Conservation (phyloP, 805 yeast species). For the Peterozyma toletana region DNA sequence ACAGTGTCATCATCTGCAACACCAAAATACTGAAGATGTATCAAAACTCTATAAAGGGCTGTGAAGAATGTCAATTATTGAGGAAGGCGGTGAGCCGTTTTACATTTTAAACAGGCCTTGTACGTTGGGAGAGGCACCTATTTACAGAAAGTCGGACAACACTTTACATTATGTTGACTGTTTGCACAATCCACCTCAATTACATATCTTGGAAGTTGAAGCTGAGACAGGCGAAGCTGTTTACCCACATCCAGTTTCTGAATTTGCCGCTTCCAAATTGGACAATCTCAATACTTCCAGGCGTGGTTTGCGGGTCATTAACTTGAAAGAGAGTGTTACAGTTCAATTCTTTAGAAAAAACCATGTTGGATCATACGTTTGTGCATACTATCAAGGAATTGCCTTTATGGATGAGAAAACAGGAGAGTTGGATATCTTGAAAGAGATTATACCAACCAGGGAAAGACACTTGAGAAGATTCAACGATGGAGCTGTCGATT, state of each 20-base stretch:
- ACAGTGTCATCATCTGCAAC: too few species aligned
- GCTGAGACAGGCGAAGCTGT: constrained; percentile 14
- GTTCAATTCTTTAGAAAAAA: constrained; percentile 22
- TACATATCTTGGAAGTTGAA: constrained; percentile 19
- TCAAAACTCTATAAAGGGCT: too few species aligned
- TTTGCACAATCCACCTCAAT: constrained; percentile 14
- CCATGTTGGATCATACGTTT: constrained; percentile 20
- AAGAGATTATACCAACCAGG: constrained; percentile 19
- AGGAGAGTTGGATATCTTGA: constrained; percentile 21
- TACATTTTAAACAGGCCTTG: constrained; percentile 18
- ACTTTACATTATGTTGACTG: constrained; percentile 27
- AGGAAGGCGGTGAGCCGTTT: constrained; percentile 8
- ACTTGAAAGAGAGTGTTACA: constrained; percentile 21
- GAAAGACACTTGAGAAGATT: constrained; percentile 17
- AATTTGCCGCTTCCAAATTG: constrained; percentile 10
- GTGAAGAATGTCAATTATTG: too few species aligned
- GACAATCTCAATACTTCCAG: constrained; percentile 14
- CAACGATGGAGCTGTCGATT: constrained; percentile 21
- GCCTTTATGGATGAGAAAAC: constrained; percentile 25
- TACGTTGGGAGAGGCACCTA: constrained; percentile 25
- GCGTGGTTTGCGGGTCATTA: constrained; percentile 14
- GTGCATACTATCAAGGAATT: constrained; percentile 24
- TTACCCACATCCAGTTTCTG: background rate
- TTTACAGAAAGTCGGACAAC: constrained; percentile 21
- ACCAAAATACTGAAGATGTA: too few species aligned